A percentile compares a stretch with the other conserved stretches of the same genome.
These are phyloP conservation scores for Sporormia fimetaria DNA, from an alignment of 495 filamentous ascomycete species.

Conservation along the genomic window DNA sequence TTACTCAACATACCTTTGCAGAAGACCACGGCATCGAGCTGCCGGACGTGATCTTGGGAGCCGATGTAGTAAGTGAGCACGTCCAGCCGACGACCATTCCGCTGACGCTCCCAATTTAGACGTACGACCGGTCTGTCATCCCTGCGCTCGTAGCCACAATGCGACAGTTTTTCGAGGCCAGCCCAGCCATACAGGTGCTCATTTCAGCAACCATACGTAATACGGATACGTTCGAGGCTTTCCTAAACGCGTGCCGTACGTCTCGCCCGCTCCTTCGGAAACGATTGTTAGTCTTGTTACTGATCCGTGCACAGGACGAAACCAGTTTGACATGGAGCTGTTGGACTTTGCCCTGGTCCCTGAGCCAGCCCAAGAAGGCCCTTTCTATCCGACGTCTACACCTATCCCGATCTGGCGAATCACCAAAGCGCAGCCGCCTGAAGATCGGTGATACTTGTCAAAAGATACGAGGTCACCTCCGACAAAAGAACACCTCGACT, in stretches of 20 bases:
- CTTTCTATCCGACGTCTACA: conserved; percentile 29
- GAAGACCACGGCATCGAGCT: conserved; percentile 23
- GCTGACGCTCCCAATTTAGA: conserved; percentile 34
- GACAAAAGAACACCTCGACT: no score
- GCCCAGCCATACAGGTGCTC: conserved; percentile 40
- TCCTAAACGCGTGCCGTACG: conserved; percentile 47
- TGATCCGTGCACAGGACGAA: conserved; percentile 25
- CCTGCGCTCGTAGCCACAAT: conserved; percentile 48
- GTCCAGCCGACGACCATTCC: no score
- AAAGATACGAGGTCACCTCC: no score
- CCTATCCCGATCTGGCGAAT: conserved; percentile 32
- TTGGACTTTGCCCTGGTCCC: conserved; percentile 23
- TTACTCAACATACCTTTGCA: conserved; percentile 14
- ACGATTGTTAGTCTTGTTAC: conserved; percentile 1
- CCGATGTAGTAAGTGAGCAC: conserved; percentile 35
- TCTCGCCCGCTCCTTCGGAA: conserved; percentile 5
- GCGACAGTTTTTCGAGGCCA: conserved; percentile 42
- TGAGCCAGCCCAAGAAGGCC: conserved; percentile 19
- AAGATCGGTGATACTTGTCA: conserved; percentile 14
- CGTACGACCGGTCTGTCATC: conserved; percentile 51
- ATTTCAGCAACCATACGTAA: conserved; percentile 54
- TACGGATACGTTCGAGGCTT: conserved; percentile 48
- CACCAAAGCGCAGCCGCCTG: conserved; percentile 3
- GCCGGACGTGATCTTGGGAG: conserved; percentile 31
- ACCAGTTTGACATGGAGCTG: conserved; percentile 23